Evolutionary conservation across 2,329 filamentous ascomycete species (phyloP).

Genomic region (Exophiala bonariae): DNA sequence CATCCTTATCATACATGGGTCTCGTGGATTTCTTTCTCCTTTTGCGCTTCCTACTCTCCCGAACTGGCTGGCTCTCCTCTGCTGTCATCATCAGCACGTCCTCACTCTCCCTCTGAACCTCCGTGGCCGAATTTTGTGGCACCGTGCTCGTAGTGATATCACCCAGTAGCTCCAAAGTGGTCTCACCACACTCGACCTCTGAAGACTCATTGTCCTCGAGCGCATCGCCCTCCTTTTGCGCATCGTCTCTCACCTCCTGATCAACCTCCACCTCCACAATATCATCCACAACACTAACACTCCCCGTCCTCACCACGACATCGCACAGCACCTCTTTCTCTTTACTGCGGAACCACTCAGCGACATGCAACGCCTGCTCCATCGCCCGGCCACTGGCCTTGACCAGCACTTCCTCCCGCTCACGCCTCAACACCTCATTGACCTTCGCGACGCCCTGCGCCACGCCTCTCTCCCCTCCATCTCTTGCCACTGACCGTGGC

Average conservation of each 20-base stretch:
- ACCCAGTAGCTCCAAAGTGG: conserved; percentile 25
- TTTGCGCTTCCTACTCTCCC: conserved; percentile 29
- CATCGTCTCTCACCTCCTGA: conserved; percentile 27
- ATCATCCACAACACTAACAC: conserved; percentile 61
- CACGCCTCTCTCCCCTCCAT: conserved; percentile 19
- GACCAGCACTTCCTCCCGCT: conserved; percentile 52
- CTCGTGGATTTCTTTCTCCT: conserved; percentile 29
- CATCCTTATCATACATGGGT: conserved; percentile 31
- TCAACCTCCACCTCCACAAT: conserved; percentile 46
- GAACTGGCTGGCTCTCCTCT: conserved; percentile 15
- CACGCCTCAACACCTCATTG: conserved; percentile 34
- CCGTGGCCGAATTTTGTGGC: neutral
- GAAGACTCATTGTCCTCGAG: conserved; percentile 12
- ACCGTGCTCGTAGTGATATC: conserved; percentile 10
- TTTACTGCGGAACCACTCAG: conserved; percentile 52
- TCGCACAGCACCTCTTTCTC: conserved; percentile 50
- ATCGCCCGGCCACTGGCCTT: conserved; percentile 64
- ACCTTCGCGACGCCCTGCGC: conserved; percentile 34
- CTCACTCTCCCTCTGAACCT: neutral
- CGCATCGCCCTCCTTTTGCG: conserved; percentile 20
- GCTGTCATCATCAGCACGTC: conserved; percentile 3
- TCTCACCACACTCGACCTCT: conserved; percentile 23
- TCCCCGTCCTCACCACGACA: conserved; percentile 57
- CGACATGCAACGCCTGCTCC: conserved; percentile 55
- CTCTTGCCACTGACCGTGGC: neutral